These are phyloP conservation scores for Manihot esculenta DNA, from an alignment of 441 rosid species.

Conservation along the genomic window DNA sequence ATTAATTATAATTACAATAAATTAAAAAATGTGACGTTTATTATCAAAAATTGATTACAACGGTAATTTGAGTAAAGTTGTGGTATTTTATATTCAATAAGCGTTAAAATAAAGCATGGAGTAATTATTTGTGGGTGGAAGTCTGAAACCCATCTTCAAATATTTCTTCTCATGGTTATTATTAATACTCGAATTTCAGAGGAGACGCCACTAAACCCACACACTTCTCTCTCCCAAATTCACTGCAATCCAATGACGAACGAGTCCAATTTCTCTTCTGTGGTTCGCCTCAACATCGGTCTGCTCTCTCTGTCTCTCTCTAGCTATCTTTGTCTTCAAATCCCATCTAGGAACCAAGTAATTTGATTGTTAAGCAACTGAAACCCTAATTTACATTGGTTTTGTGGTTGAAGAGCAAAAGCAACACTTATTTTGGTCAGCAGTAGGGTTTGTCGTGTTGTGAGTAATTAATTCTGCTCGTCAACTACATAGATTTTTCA, in stretches of 20 bases:
- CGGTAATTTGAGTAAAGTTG: too few relatives aligned
- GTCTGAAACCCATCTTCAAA: too few relatives aligned
- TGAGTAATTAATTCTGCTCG: not conserved
- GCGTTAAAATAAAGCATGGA: too few relatives aligned
- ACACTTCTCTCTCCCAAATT: constrained; percentile 8
- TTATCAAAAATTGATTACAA: too few relatives aligned
- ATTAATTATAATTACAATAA: too few relatives aligned
- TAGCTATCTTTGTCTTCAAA: not conserved
- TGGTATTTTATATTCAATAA: too few relatives aligned
- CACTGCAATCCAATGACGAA: constrained; percentile 31
- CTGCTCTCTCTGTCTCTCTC: constrained; percentile 10
- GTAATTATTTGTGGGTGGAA: too few relatives aligned
- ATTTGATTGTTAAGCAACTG: not conserved
- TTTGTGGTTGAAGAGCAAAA: not conserved
- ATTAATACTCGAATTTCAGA: not conserved
- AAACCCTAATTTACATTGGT: not conserved
- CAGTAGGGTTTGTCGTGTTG: not conserved
- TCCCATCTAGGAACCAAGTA: not conserved
- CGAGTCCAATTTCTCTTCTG: constrained; percentile 46
- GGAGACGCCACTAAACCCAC: not conserved
- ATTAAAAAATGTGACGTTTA: too few relatives aligned
- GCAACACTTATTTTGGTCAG: not conserved
- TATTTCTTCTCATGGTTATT: too few relatives aligned
- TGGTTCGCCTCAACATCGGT: constrained; percentile 88
- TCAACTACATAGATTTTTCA: not conserved